Evolutionary conservation across 257 asterid species (phyloP).

Genomic region (Anisodus acutangulus): DNA sequence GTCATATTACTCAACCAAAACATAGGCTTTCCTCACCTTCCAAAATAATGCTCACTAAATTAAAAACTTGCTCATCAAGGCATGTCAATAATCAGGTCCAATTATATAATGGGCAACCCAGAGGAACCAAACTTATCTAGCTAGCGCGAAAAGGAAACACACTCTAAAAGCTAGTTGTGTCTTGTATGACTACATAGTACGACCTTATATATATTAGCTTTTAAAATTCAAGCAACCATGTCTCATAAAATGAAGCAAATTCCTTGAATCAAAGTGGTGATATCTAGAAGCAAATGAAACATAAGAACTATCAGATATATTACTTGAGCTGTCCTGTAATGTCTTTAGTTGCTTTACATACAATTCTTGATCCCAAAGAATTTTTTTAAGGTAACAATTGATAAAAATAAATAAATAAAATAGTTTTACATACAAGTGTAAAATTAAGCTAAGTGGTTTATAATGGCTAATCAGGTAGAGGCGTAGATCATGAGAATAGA

Average conservation of each 20-base stretch:
- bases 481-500: neutral
- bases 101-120: neutral
- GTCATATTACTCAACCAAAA: slow-evolving; percentile 8
- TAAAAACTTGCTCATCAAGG: too few species aligned
- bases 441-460: neutral
- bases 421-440: neutral
- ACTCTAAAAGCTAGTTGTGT: neutral
- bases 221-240: neutral
- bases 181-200: slow-evolving; percentile 20
- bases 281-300: slow-evolving; percentile 12
- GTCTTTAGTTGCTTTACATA: neutral
- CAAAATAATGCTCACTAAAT: too few species aligned
- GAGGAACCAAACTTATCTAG: neutral
- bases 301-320: slow-evolving; percentile 8
- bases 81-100: too few species aligned
- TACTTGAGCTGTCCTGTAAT: neutral
- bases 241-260: slow-evolving; percentile 11
- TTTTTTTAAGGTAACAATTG: neutral
- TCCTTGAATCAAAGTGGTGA: neutral
- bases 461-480: neutral
- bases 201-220: neutral
- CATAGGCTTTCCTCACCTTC: neutral
- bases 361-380: neutral
- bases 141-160: neutral
- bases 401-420: neutral